Conservation (phyloP, 2,329 filamentous ascomycete genomes). For the Pseudogymnoascus sp. region DNA sequence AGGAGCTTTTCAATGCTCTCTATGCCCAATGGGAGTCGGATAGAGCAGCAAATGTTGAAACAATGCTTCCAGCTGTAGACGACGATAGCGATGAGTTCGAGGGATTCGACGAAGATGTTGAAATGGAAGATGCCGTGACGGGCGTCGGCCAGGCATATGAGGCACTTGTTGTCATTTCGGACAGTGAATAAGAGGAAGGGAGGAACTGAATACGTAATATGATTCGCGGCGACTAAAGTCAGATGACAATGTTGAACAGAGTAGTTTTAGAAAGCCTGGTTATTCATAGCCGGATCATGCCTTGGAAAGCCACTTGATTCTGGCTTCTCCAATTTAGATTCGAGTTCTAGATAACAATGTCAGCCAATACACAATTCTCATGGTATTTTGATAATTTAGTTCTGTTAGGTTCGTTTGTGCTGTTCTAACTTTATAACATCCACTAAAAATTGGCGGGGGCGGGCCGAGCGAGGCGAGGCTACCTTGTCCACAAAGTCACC, state of each 20-base stretch:
- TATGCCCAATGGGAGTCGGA: not conserved
- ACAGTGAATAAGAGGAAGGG: not conserved
- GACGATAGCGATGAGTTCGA: not conserved
- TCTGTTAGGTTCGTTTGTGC: not conserved
- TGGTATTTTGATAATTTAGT: not conserved
- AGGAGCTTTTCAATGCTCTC: slow-evolving; percentile 9
- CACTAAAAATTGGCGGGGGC: not conserved
- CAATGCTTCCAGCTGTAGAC: not conserved
- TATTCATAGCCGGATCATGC: not conserved
- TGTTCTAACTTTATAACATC: not conserved
- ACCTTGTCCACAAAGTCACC: not conserved
- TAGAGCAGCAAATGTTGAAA: not conserved
- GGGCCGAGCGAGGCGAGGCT: slow-evolving; percentile 3
- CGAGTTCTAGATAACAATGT: not conserved
- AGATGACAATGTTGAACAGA: not conserved
- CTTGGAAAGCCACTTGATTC: not conserved
- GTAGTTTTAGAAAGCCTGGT: not conserved
- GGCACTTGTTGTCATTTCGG: not conserved
- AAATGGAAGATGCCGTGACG: not conserved
- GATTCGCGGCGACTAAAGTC: not conserved
- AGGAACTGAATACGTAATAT: not conserved
- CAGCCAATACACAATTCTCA: not conserved
- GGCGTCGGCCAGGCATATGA: not conserved
- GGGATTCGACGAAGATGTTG: not conserved
- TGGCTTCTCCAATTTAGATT: not conserved